phyloP scores from a whole-genome alignment of 345 rosid species.

The Hibiscus mutabilis region DNA sequence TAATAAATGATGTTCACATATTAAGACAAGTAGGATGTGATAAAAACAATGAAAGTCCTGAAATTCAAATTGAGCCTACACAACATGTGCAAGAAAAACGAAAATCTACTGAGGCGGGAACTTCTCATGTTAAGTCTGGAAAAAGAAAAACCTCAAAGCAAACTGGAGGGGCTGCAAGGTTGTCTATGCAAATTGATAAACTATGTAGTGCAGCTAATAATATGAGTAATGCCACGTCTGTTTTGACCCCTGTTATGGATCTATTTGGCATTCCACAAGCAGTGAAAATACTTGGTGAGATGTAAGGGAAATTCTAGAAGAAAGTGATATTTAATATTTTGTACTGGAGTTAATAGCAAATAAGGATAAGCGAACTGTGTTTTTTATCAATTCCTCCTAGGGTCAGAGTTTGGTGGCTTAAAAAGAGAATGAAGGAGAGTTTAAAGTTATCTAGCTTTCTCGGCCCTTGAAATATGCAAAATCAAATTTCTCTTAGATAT shows the following conservation, averaged over 20 bases:
- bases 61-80: too few relatives aligned
- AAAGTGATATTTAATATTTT: background rate
- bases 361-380: background rate
- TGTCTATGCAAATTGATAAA: too few relatives aligned
- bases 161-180: too few relatives aligned
- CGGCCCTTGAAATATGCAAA: background rate
- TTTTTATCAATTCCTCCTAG: too few relatives aligned
- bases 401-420: background rate
- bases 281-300: background rate
- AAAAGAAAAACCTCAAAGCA: too few relatives aligned
- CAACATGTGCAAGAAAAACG: too few relatives aligned
- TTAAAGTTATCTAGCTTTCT: background rate
- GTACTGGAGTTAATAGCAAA: background rate
- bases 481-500: too few relatives aligned
- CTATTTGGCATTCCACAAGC: background rate
- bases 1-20: too few relatives aligned
- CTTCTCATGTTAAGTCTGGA: background rate
- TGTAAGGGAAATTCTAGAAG: background rate
- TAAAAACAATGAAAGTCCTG: too few relatives aligned
- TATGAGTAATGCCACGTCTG: background rate
- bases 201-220: background rate
- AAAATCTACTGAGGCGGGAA: background rate
- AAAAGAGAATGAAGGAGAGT: too few relatives aligned
- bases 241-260: too few relatives aligned
- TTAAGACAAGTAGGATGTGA: background rate